Percentiles rank a stretch among this genome's conserved stretches.
phyloP scores from a whole-genome alignment of 2,329 filamentous ascomycete species.

The Rutstroemia sydowiana region DNA sequence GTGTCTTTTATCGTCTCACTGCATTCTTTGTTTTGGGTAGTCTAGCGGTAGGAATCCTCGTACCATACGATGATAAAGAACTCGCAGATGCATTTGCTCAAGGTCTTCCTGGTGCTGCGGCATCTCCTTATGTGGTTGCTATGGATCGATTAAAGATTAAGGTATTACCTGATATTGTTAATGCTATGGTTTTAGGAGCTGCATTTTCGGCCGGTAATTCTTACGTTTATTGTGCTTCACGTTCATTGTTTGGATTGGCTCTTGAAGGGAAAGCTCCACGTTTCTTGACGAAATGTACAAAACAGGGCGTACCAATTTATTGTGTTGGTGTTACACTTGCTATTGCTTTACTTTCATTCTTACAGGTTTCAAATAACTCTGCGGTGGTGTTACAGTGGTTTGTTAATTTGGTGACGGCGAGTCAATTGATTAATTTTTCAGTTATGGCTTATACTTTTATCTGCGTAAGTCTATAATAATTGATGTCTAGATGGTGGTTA shows the following conservation, averaged over 20 bases:
- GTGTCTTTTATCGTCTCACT: conserved; percentile 55
- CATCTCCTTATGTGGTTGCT: conserved; percentile 42
- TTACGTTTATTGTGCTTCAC: conserved; percentile 31
- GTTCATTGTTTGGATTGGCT: conserved; percentile 45
- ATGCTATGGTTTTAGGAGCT: conserved; percentile 47
- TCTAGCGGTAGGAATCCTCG: conserved; percentile 54
- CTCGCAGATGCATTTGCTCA: conserved; percentile 34
- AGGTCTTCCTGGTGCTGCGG: conserved; percentile 39
- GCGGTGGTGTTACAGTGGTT: conserved; percentile 56
- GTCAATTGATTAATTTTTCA: conserved; percentile 46
- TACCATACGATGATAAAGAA: conserved; percentile 43
- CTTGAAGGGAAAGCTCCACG: conserved; percentile 44
- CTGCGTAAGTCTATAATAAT: background rate
- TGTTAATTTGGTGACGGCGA: conserved; percentile 48
- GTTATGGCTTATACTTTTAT: conserved; percentile 49
- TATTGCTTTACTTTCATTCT: conserved; percentile 52
- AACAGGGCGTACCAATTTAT: conserved; percentile 48
- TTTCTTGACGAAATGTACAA: conserved; percentile 43
- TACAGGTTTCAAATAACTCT: conserved; percentile 50
- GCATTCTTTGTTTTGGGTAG: conserved; percentile 53
- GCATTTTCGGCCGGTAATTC: conserved; percentile 50
- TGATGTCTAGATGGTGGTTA: background rate
- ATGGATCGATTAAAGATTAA: conserved; percentile 43
- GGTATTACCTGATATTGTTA: conserved; percentile 45
- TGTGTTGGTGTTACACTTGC: conserved; percentile 48